A percentile compares a stretch with the other conserved stretches of the same genome.
Evolutionary conservation across 176 grass and related monocot species (phyloP).

Genomic region (Bothriochloa decipiens): DNA sequence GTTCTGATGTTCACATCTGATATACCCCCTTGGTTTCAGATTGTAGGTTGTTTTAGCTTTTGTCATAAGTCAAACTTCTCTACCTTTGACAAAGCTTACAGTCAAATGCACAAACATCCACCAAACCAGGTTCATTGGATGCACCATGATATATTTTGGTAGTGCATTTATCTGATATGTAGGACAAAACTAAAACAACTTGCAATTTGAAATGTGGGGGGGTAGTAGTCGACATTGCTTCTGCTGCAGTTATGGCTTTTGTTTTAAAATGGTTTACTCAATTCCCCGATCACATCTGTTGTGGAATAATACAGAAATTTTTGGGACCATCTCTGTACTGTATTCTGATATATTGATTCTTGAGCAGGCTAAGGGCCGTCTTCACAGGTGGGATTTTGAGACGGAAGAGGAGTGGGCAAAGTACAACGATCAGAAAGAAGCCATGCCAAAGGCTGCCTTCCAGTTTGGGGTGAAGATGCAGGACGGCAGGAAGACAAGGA

Average conservation of each 20-base stretch:
- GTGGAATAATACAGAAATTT: background rate
- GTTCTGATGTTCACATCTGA: background rate
- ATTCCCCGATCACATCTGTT: background rate
- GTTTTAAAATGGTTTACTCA: background rate
- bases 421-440: constrained; percentile 95
- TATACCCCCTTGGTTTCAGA: background rate
- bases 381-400: constrained; percentile 98
- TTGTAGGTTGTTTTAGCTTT: background rate
- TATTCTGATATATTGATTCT: constrained; percentile 26
- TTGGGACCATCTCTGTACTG: background rate
- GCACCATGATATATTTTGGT: background rate
- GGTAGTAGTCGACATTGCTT: background rate
- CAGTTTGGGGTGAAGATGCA: constrained; percentile 99
- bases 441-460: constrained; percentile 98
- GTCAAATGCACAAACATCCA: background rate
- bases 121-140: background rate
- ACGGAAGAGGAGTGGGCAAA: constrained; percentile 97
- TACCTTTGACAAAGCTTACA: background rate
- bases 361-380: constrained; percentile 91
- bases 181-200: too few species aligned
- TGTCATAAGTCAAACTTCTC: background rate
- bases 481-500: constrained; percentile 90
- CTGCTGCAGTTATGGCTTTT: background rate
- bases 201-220: too few species aligned
- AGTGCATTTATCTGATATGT: background rate